Evolutionary conservation across 805 yeast species (phyloP).

Genomic region (Lachancea fermentati): DNA sequence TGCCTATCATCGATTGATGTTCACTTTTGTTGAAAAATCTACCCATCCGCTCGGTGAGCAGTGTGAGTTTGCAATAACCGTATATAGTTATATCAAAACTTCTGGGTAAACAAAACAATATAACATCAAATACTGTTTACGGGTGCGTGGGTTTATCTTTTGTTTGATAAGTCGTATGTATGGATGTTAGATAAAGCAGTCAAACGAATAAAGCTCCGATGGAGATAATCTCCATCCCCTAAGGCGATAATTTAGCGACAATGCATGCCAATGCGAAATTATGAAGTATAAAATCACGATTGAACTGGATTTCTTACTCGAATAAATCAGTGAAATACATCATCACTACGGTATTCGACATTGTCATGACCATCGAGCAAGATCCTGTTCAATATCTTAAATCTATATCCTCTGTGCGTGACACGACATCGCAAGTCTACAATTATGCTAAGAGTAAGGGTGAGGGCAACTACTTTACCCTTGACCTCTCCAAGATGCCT

Average conservation of each 20-base stretch:
- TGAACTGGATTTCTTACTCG: too few species aligned
- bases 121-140: too few species aligned
- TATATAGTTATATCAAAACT: too few species aligned
- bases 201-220: background rate
- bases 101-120: too few species aligned
- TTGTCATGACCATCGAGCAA: constrained; percentile 1
- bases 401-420: constrained; percentile 53
- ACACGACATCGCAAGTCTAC: constrained; percentile 41
- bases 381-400: constrained; percentile 34
- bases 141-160: too few species aligned
- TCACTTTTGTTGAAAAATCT: background rate
- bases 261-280: too few species aligned
- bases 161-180: too few species aligned
- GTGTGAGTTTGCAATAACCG: too few species aligned
- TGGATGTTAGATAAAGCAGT: too few species aligned
- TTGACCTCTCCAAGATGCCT: constrained; percentile 38
- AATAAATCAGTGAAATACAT: background rate
- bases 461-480: constrained; percentile 36
- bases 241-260: too few species aligned
- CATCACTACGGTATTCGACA: background rate
- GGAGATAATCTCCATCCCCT: background rate
- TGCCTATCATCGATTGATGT: background rate
- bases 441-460: constrained; percentile 33
- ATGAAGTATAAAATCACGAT: too few species aligned
- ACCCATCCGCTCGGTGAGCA: background rate